Base-by-base conservation (phyloP, 495 filamentous ascomycete species). In the Penicillium flavigenum region DNA sequence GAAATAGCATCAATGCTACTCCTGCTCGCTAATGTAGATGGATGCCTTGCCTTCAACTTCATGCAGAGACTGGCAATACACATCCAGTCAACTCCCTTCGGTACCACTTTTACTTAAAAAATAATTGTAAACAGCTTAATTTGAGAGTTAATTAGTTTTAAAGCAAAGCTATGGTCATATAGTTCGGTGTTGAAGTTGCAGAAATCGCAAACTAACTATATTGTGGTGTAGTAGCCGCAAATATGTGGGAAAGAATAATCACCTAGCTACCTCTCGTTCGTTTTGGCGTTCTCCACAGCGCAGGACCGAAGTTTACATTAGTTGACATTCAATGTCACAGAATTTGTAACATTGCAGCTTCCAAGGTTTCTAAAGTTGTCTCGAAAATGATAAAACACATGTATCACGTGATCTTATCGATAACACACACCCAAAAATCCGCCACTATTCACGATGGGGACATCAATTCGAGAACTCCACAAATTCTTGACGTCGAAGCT, bases 361-460 rank as follows among this genome's bases (percentile, higher is more conserved):
- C 12, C 5, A 12, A 12, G 26, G 27, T 0, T 6, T 6, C 24
- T 5, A 26, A 6, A 26, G 24, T 38, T 39, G 36, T 8, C 14
- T 7, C 5, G 1, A 16, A 7, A 46, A 46, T 12, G 14, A 39
- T n/a, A 41, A 41, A 24, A 39, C 22, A n/a, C 19, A 0, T 3
- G 1, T 12, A 1, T 20, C 66, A 67, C 34, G 52, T 69, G 66
- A 63, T 20, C 59, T 69, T 69, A 69, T 69, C 66, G 66, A 69
- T 67, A 69, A 67, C 54, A 2, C 57, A 60, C 46, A 43, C 31
- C 54, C 48, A 66, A 69, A 69, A 64, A 63, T 61, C 63, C 59
- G 59, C 65, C 66, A 62, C 63, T 58, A 51, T 51, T 43, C 47
- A 34, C 17, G 29, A 42, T 50, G 45, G 17, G 41, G 41, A 43